A percentile compares a stretch with the other conserved stretches of the same genome.
These are phyloP conservation scores for Neurospora sp. DNA, from an alignment of 2,329 filamentous ascomycete genomes.

Conservation along the genomic window DNA sequence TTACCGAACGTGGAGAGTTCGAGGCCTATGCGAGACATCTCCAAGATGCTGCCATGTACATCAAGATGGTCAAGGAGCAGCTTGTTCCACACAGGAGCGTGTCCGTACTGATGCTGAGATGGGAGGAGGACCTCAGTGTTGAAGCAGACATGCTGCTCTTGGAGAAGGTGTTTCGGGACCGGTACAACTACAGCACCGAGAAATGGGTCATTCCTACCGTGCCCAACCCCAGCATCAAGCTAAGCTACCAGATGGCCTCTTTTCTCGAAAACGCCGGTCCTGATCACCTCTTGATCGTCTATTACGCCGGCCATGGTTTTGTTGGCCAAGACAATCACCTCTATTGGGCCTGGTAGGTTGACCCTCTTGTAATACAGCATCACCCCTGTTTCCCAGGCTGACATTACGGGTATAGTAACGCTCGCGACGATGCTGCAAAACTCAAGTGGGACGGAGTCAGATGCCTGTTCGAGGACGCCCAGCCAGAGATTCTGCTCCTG, in stretches of 20 bases:
- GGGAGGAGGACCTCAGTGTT: slow-evolving; percentile 49
- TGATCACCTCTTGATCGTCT: slow-evolving; percentile 53
- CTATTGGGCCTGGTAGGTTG: slow-evolving; percentile 56
- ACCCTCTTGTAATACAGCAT: background rate
- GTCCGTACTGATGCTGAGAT: slow-evolving; percentile 50
- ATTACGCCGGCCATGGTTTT: slow-evolving; percentile 54
- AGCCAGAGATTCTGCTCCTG: slow-evolving; percentile 52
- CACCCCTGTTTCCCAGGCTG: slow-evolving; percentile 8
- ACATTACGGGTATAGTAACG: slow-evolving; percentile 35
- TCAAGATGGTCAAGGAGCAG: slow-evolving; percentile 48
- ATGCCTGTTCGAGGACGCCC: slow-evolving; percentile 51
- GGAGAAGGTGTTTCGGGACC: slow-evolving; percentile 47
- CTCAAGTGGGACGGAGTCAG: slow-evolving; percentile 55
- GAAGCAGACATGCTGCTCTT: slow-evolving; percentile 44
- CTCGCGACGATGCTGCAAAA: slow-evolving; percentile 46
- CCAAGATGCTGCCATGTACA: slow-evolving; percentile 58
- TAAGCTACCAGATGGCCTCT: slow-evolving; percentile 48
- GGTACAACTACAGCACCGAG: slow-evolving; percentile 51
- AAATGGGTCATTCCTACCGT: slow-evolving; percentile 51
- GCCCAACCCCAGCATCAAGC: slow-evolving; percentile 49
- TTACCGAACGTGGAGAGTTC: slow-evolving; percentile 46
- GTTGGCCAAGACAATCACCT: slow-evolving; percentile 49
- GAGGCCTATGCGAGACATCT: slow-evolving; percentile 57
- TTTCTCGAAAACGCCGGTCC: slow-evolving; percentile 48
- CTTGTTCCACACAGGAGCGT: slow-evolving; percentile 38